Base-by-base conservation (phyloP, 192 early-diverging fungal species). In the Borealophlyctis nickersoniae region DNA sequence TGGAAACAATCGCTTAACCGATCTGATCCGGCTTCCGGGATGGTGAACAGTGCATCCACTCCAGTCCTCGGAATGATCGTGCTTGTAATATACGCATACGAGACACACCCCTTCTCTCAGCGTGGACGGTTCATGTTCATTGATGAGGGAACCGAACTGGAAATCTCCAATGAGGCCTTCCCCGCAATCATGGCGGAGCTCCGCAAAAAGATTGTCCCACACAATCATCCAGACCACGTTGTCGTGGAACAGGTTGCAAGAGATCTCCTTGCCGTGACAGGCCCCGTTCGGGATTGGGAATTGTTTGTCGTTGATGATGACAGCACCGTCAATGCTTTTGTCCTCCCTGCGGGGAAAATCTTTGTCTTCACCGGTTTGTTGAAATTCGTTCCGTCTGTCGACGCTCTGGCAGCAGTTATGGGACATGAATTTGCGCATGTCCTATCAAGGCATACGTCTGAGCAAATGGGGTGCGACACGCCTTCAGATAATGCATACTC, bases 281-380 rank as follows among this genome's bases (percentile, higher is more conserved):
- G 68, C 0, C 56, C 63, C 4, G 33, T 73, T 29, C 70, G 77
- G 11, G 57, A 66, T 14, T 79, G 77, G 77, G 36, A 73, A 19
- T 36, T 79, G 19, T 45, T 63, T 28, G 77, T 79, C 4, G 48
- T 79, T 13, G 59, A 74, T 51, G 69, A 76, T 33, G 65, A 62
- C 19, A 14, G 16, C n/a, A 49, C 56, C 39, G 69, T 74, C 23
- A 79, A 79, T 54, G 77, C 77, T 29, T 73, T 76, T 60, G 73
- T 75, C 27, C 56, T 67, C 14, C 58, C 77, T 22, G 63, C 63
- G 9, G 77, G 74, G 24, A 73, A 73, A 35, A 76, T 79, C 22
- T 76, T 76, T 62, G 72, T 79, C 0, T 79, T 77, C 56, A 76
- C 73, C 2, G 76, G 76, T 4, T 34, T 77, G 11, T n/a, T 77